Evolutionary conservation across 257 asterid species (phyloP), one percentile per base, ranked within the genome.

Genomic region (Solanum lycopersicoides): DNA sequence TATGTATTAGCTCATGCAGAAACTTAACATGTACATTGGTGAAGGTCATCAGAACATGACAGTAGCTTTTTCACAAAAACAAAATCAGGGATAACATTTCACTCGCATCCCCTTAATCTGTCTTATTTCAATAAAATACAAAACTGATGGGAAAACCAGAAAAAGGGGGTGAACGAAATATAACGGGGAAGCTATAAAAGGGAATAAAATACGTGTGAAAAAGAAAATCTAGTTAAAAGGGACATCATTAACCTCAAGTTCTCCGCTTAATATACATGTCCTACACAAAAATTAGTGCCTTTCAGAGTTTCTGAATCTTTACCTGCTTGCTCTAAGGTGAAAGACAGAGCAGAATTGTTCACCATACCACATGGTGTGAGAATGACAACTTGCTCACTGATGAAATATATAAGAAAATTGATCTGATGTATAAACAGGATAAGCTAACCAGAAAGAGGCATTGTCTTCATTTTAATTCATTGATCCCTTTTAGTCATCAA

Each of bases 251-350:
- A 79, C 34, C 73, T 84, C 73, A 85, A 83, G 83, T 83, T 65
- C 76, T 73, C 14, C 15, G 89, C 91, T 90, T 85, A 68, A 88
- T 87, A 90, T 91, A 50, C 65, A 88, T 90, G 83, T 89, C 91
- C 90, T 89, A 84, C 28, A 66, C 72, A 60, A 59, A 89, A 92
- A 88, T 83, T 65, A 87, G 88, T 86, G 89, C 90, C 93, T 71
- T n/a, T 87, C 87, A 59, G 21, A 42, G 86, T 79, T 35, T 83
- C 84, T 86, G 89, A 77, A 86, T 87, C 82, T 82, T 85, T 74
- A 45, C 80, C 47, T 73, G 83, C 75, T 89, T 87, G 65, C 89
- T 86, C 83, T 45, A 25, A 56, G 66, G 88, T 87, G 60, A 68
- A 69, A 85, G 83, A 87, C 69, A 39, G 83, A 89, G 74, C 87